Evolutionary conservation across 106 monocot genomes (phyloP).

Genomic region (Dioscorea alata): DNA sequence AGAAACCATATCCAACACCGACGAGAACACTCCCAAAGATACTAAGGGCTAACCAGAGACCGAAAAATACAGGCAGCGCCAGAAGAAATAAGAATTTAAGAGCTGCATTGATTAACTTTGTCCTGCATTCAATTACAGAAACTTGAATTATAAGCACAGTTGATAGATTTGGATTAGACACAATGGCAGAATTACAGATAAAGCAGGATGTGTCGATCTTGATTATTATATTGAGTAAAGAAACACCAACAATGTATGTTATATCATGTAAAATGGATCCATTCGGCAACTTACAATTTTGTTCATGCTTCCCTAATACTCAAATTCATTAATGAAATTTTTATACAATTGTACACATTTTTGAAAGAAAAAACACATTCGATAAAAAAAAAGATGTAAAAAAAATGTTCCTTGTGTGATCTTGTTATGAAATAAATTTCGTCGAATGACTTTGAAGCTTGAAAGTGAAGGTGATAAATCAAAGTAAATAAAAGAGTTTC

Average conservation of each 20-base stretch:
- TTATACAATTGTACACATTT: neutral
- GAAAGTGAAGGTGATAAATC: too few relatives aligned
- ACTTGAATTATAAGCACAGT: neutral
- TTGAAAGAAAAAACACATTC: too few relatives aligned
- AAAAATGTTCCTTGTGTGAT: too few relatives aligned
- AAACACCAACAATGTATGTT: neutral
- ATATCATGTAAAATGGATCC: neutral
- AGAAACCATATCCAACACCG: conserved; percentile 81
- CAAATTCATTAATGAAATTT: neutral
- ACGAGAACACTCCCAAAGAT: conserved; percentile 62
- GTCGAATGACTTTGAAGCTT: too few relatives aligned
- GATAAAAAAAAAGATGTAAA: too few relatives aligned
- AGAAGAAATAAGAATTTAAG: conserved; percentile 60
- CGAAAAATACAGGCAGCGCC: conserved; percentile 57
- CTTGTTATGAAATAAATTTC: too few relatives aligned
- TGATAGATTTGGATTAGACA: neutral
- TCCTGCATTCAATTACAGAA: conserved; percentile 43
- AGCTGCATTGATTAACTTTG: conserved; percentile 43
- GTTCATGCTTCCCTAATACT: neutral
- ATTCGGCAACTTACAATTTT: neutral
- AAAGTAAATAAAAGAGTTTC: too few relatives aligned
- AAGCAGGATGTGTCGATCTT: neutral
- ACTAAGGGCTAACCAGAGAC: conserved; percentile 61
- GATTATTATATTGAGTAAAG: too few relatives aligned
- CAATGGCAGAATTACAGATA: neutral